Conservation (phyloP, 2,329 filamentous ascomycete genomes). For the Penicillium brasilianum region DNA sequence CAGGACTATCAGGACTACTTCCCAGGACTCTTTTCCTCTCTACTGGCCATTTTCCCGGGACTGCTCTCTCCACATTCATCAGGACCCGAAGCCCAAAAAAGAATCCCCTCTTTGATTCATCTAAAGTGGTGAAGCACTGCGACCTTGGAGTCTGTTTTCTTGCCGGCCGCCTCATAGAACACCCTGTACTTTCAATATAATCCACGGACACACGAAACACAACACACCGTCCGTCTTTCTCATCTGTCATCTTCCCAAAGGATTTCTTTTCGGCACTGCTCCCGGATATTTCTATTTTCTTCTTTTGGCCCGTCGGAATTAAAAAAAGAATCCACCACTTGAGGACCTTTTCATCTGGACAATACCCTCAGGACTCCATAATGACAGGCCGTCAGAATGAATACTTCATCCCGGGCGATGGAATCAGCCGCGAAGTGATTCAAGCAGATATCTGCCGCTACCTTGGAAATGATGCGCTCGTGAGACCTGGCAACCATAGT, state of each 20-base stretch:
- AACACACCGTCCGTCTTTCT: slow-evolving; percentile 17
- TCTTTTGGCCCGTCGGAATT: slow-evolving; percentile 35
- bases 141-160: slow-evolving; percentile 17
- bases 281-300: slow-evolving; percentile 25
- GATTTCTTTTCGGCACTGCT: slow-evolving; percentile 23
- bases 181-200: slow-evolving; percentile 32
- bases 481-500: slow-evolving; percentile 75
- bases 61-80: slow-evolving; percentile 6
- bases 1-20: slow-evolving; percentile 11
- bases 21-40: slow-evolving; percentile 15
- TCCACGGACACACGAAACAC: slow-evolving; percentile 13
- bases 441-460: slow-evolving; percentile 84
- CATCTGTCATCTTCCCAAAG: slow-evolving; percentile 11
- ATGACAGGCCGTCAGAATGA: slow-evolving; percentile 65
- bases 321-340: slow-evolving; percentile 13
- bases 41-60: slow-evolving; percentile 22
- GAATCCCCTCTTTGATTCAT: slow-evolving; percentile 11
- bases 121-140: slow-evolving; percentile 24
- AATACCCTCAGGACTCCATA: slow-evolving; percentile 24
- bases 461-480: slow-evolving; percentile 79
- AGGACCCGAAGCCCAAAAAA: slow-evolving; percentile 2
- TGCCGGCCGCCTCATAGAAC: slow-evolving; percentile 24
- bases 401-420: slow-evolving; percentile 79
- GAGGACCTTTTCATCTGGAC: slow-evolving; percentile 19
- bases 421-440: slow-evolving; percentile 83